phyloP scores from a whole-genome alignment of 805 yeast genomes.

The Brettanomyces anomalus region DNA sequence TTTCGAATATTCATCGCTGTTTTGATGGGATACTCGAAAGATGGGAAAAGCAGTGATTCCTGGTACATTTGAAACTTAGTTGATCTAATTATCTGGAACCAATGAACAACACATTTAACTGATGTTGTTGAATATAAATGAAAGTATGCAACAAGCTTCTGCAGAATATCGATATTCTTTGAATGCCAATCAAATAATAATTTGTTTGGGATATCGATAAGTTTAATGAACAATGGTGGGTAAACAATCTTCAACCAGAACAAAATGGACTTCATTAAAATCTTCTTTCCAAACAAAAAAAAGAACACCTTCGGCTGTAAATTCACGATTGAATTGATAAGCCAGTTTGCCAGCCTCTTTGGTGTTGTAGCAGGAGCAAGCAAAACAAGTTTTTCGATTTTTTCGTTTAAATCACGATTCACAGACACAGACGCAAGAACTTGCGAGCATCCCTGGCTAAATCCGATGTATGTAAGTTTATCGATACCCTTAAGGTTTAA shows the following conservation, averaged over 20 bases:
- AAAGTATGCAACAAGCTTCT: constrained; percentile 72
- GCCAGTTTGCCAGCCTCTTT: constrained; percentile 65
- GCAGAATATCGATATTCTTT: constrained; percentile 56
- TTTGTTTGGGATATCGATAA: constrained; percentile 64
- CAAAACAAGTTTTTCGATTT: constrained; percentile 40
- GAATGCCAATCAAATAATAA: constrained; percentile 77
- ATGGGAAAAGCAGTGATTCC: constrained; percentile 55
- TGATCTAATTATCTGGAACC: constrained; percentile 84
- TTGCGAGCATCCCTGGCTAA: constrained; percentile 94
- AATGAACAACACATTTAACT: constrained; percentile 89
- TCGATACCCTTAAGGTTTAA: constrained; percentile 38
- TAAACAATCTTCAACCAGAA: constrained; percentile 75
- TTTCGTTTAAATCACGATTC: constrained; percentile 56
- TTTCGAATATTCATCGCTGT: constrained; percentile 54
- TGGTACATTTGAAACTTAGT: constrained; percentile 85
- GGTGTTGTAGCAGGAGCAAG: constrained; percentile 94
- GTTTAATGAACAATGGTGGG: constrained; percentile 62
- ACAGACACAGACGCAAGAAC: constrained; percentile 77
- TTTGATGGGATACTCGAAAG: constrained; percentile 27
- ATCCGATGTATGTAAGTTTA: constrained; percentile 69
- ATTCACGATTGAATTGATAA: constrained; percentile 68
- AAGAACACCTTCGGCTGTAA: constrained; percentile 70
- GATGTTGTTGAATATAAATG: constrained; percentile 88
- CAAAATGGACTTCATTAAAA: constrained; percentile 48
- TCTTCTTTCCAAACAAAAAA: constrained; percentile 64